phyloP scores from a whole-genome alignment of 2,329 filamentous ascomycete genomes.

The Ophiostoma novo-ulmi region DNA sequence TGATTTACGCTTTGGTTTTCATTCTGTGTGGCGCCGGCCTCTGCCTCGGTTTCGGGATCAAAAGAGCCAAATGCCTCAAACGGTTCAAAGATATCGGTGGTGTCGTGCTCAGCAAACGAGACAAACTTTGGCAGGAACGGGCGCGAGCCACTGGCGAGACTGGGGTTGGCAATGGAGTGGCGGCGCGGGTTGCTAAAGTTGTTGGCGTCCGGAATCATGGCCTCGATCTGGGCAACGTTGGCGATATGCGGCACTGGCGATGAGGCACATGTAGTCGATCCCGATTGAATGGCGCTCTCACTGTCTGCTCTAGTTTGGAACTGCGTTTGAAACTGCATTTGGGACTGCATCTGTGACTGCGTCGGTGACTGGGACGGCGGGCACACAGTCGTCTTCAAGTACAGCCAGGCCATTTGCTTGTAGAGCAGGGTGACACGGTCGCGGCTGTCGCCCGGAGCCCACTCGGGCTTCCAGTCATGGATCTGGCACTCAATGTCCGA shows the following conservation, averaged over 20 bases:
- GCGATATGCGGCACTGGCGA: slow-evolving; percentile 30
- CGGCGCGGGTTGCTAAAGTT: slow-evolving; percentile 24
- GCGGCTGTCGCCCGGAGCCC: slow-evolving; percentile 53
- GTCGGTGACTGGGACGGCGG: slow-evolving; percentile 40
- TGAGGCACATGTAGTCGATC: slow-evolving; percentile 35
- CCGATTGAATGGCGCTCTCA: slow-evolving; percentile 33
- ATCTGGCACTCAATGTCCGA: slow-evolving; percentile 72
- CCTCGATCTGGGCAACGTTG: slow-evolving; percentile 22
- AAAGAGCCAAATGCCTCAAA: not conserved
- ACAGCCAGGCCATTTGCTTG: slow-evolving; percentile 62
- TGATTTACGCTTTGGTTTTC: not conserved
- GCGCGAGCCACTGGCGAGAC: slow-evolving; percentile 16
- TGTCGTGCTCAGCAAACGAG: slow-evolving; percentile 6
- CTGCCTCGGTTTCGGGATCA: not conserved
- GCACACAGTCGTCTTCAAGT: slow-evolving; percentile 57
- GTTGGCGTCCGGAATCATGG: slow-evolving; percentile 12
- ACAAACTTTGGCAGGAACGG: slow-evolving; percentile 15
- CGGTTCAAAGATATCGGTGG: not conserved
- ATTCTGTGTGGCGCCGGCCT: not conserved
- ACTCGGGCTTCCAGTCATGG: slow-evolving; percentile 64
- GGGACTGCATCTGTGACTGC: not conserved
- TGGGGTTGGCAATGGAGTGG: slow-evolving; percentile 30
- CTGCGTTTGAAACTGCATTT: slow-evolving; percentile 10
- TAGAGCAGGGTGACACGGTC: slow-evolving; percentile 54
- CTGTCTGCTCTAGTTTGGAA: not conserved